phyloP scores from a whole-genome alignment of 1,284 basidiomycete genomes.

The Pascua sp. region DNA sequence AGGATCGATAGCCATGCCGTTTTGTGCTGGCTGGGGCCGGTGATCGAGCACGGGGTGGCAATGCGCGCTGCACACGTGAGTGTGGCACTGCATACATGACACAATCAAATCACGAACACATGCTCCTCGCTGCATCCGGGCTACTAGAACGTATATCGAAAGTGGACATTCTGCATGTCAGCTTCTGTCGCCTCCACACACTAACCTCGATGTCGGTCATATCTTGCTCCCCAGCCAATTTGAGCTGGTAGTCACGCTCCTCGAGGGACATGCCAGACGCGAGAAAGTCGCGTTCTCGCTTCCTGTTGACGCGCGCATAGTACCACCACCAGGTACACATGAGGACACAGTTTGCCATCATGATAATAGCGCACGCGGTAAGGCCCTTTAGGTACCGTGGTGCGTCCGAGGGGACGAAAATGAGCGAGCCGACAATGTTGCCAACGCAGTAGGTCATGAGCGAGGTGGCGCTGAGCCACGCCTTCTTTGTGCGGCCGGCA shows the following conservation, averaged over 20 bases:
- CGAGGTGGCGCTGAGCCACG: slow-evolving; percentile 14
- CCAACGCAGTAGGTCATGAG: slow-evolving; percentile 27
- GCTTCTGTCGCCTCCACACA: background rate
- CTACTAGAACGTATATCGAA: slow-evolving; percentile 9
- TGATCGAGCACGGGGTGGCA: too few species aligned
- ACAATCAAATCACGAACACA: too few species aligned
- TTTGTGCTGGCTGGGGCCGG: too few species aligned
- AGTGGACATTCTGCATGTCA: slow-evolving; percentile 15
- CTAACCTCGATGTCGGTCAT: slow-evolving; percentile 12
- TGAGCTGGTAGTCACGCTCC: slow-evolving; percentile 1
- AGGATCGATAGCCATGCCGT: too few species aligned
- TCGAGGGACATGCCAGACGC: slow-evolving; percentile 2
- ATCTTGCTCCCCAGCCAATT: slow-evolving; percentile 5
- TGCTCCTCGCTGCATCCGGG: too few species aligned
- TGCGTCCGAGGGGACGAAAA: slow-evolving; percentile 21
- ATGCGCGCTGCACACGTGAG: too few species aligned
- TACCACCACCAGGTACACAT: slow-evolving; percentile 7
- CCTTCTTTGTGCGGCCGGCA: slow-evolving; percentile 34
- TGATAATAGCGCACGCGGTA: slow-evolving; percentile 21
- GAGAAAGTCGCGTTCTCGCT: background rate
- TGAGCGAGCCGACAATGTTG: slow-evolving; percentile 25
- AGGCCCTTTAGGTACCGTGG: slow-evolving; percentile 19
- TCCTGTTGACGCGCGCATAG: slow-evolving; percentile 8
- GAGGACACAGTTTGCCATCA: slow-evolving; percentile 5
- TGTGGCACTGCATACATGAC: too few species aligned